Percentiles rank a stretch among this genome's conserved stretches.
phyloP scores from a whole-genome alignment of 495 filamentous ascomycete genomes.

The Penicillium antarcticum region DNA sequence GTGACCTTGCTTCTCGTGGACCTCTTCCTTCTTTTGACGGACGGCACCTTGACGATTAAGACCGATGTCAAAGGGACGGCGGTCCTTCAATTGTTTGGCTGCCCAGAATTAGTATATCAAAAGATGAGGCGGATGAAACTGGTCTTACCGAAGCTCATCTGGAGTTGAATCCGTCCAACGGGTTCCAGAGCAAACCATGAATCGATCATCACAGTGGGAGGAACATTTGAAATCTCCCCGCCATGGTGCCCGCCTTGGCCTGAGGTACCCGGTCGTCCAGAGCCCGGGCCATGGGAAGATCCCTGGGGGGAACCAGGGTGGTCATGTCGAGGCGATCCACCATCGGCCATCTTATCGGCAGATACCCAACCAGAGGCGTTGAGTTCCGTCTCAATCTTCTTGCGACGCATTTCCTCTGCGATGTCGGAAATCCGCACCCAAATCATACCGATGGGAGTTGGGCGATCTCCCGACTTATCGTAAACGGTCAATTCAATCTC shows the following conservation, averaged over 20 bases:
- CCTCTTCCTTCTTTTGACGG: conserved; percentile 92
- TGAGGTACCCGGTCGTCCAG: conserved; percentile 21
- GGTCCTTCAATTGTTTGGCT: conserved; percentile 68
- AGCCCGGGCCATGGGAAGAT: conserved; percentile 26
- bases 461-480: conserved; percentile 84
- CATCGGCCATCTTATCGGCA: conserved; percentile 82
- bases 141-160: conserved; percentile 77
- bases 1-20: conserved; percentile 97
- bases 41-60: conserved; percentile 94
- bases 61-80: conserved; percentile 76
- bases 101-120: conserved; percentile 30
- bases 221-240: conserved; percentile 30
- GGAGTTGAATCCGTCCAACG: conserved; percentile 81
- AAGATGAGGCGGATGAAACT: not conserved
- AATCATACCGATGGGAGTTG: conserved; percentile 88
- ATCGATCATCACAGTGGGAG: conserved; percentile 68
- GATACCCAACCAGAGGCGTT: conserved; percentile 93
- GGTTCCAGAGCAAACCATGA: conserved; percentile 97
- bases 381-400: conserved; percentile 94
- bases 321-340: conserved; percentile 35
- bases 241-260: conserved; percentile 14
- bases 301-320: conserved; percentile 42
- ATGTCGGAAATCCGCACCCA: conserved; percentile 98
- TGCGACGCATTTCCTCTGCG: conserved; percentile 92
- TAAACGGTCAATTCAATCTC: conserved; percentile 98